phyloP scores from a whole-genome alignment of 768 basidiomycete genomes.

The Grammothele lineata region DNA sequence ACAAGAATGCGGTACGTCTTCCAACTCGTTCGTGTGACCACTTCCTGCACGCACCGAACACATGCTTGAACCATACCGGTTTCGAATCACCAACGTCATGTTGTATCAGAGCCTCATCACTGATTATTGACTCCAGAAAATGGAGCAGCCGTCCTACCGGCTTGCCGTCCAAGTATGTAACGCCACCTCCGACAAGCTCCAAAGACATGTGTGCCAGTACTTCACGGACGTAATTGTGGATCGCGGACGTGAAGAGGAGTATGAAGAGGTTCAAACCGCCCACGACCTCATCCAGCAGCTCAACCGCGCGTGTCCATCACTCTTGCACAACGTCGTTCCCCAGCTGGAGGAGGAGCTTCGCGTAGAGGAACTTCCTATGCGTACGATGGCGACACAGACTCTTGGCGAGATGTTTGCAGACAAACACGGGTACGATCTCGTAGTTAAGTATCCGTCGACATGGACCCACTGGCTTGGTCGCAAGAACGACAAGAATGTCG shows the following conservation, averaged over 20 bases:
- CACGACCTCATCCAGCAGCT: constrained; percentile 86
- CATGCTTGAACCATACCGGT: no score
- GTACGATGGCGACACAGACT: constrained; percentile 78
- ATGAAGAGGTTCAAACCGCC: constrained; percentile 65
- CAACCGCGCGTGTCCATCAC: constrained; percentile 70
- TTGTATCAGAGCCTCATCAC: no score
- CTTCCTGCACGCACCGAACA: neutral
- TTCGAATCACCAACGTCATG: no score
- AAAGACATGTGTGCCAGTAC: constrained; percentile 86
- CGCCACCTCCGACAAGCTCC: constrained; percentile 76
- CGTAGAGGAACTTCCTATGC: constrained; percentile 64
- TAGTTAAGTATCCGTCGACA: constrained; percentile 73
- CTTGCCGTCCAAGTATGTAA: constrained; percentile 87
- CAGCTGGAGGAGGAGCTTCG: constrained; percentile 89
- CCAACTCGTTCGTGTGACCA: neutral
- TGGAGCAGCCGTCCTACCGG: constrained; percentile 73
- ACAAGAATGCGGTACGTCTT: constrained; percentile 62
- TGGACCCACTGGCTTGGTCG: constrained; percentile 85
- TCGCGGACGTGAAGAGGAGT: constrained; percentile 56
- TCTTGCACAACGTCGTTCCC: constrained; percentile 88
- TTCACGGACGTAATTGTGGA: constrained; percentile 85
- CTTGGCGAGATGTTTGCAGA: constrained; percentile 91
- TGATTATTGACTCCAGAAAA: no score
- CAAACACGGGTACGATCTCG: constrained; percentile 66
- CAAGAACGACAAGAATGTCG: constrained; percentile 66